Evolutionary conservation across 108 stramenopile genomes (phyloP).

Genomic region (Nannochloropsis gaditana): DNA sequence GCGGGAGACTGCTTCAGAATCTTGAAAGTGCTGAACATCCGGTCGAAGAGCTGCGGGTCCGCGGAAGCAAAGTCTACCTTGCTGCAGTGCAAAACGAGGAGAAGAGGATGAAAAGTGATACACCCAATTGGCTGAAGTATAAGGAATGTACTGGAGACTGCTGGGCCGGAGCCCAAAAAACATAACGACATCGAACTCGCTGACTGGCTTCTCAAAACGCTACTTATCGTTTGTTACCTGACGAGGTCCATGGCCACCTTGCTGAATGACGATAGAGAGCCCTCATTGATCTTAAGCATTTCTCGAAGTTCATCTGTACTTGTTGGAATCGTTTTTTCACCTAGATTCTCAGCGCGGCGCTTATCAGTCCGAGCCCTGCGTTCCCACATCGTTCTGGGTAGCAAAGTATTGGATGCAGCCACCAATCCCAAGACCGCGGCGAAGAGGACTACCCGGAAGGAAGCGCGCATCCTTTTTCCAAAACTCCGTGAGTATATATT

Average conservation of each 20-base stretch:
- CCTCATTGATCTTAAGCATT: background rate
- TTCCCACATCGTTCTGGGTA: slow-evolving; percentile 16
- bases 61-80: background rate
- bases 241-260: slow-evolving; percentile 10
- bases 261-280: background rate
- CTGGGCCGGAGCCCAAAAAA: too few relatives aligned
- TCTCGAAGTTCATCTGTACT: background rate
- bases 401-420: background rate
- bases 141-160: too few relatives aligned
- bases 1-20: slow-evolving; percentile 19
- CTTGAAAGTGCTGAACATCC: background rate
- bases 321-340: background rate
- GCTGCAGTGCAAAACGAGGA: background rate
- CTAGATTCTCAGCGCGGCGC: background rate
- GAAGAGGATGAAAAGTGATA: background rate
- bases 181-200: too few relatives aligned
- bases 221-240: background rate
- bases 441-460: background rate
- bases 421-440: background rate
- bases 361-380: slow-evolving; percentile 5
- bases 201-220: too few relatives aligned
- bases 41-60: background rate
- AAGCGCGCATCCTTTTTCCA: background rate
- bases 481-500: too few relatives aligned
- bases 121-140: too few relatives aligned